A percentile compares a stretch with the other conserved stretches of the same genome.
These are phyloP conservation scores for Talaromyces sp. DNA, from an alignment of 2,329 filamentous ascomycete species.

Conservation along the genomic window DNA sequence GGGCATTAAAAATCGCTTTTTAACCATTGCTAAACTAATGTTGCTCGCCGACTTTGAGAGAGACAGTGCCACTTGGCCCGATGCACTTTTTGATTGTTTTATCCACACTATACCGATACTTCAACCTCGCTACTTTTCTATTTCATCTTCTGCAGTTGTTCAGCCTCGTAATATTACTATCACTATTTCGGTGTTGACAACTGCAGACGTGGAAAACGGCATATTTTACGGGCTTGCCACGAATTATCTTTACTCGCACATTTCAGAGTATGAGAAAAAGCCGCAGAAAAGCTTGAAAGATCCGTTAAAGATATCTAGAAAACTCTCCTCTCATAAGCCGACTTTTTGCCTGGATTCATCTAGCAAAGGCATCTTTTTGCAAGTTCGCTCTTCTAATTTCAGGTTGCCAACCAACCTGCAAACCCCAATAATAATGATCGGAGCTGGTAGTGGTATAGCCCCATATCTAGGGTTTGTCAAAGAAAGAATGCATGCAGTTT, in stretches of 20 bases:
- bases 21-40: neutral
- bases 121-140: slow-evolving; percentile 16
- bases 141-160: slow-evolving; percentile 10
- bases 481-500: slow-evolving; percentile 2
- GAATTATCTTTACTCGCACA: neutral
- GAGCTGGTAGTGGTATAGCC: slow-evolving; percentile 8
- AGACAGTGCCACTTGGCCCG: neutral
- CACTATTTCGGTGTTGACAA: neutral
- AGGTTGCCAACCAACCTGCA: slow-evolving; percentile 1
- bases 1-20: neutral
- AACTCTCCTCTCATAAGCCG: neutral
- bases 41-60: neutral
- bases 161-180: neutral
- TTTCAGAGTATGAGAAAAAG: too few species aligned
- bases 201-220: neutral
- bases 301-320: too few species aligned
- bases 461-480: slow-evolving; percentile 15
- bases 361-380: neutral
- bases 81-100: neutral
- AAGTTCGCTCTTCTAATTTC: slow-evolving; percentile 6
- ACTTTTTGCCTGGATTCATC: neutral
- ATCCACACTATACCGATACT: neutral
- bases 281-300: too few species aligned
- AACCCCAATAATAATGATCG: slow-evolving; percentile 11
- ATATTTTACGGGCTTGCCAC: neutral